phyloP scores from a whole-genome alignment of 2,329 filamentous ascomycete genomes.

The Colletotrichum sp. region DNA sequence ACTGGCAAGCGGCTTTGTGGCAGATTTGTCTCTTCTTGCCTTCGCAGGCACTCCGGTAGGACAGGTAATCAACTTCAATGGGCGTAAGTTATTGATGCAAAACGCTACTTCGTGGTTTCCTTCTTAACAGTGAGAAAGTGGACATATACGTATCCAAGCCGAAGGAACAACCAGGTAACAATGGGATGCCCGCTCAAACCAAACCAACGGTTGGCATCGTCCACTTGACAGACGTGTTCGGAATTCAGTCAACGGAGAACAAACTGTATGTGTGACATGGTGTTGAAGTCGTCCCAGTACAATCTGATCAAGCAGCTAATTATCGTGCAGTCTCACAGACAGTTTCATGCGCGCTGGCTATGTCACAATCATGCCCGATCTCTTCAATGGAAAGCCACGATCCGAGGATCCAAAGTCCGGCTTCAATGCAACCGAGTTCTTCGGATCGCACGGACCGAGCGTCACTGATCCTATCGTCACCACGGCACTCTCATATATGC shows the following conservation, averaged over 20 bases:
- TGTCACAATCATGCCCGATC: conserved; percentile 67
- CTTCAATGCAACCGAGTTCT: conserved; percentile 47
- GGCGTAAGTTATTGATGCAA: background rate
- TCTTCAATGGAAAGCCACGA: conserved; percentile 65
- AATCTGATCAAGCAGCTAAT: background rate
- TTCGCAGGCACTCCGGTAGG: conserved; percentile 6
- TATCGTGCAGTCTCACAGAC: conserved; percentile 56
- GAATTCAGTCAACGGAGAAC: conserved; percentile 33
- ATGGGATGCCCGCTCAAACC: background rate
- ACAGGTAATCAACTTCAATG: background rate
- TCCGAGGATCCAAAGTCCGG: conserved; percentile 32
- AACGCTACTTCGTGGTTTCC: rapidly evolving
- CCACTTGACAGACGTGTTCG: conserved; percentile 38
- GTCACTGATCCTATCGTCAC: conserved; percentile 52
- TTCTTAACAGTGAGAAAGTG: background rate
- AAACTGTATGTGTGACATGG: conserved; percentile 2
- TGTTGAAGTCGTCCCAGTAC: rapidly evolving
- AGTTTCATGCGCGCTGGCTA: conserved; percentile 72
- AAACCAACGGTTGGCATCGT: background rate
- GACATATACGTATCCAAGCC: conserved; percentile 5
- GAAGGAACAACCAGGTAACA: background rate
- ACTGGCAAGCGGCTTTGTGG: background rate
- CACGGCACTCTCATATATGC: conserved; percentile 48
- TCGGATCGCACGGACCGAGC: conserved; percentile 40
- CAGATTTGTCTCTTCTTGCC: conserved; percentile 8